These are phyloP conservation scores for Annulohypoxylon bovei DNA, from an alignment of 495 filamentous ascomycete species.

Conservation along the genomic window DNA sequence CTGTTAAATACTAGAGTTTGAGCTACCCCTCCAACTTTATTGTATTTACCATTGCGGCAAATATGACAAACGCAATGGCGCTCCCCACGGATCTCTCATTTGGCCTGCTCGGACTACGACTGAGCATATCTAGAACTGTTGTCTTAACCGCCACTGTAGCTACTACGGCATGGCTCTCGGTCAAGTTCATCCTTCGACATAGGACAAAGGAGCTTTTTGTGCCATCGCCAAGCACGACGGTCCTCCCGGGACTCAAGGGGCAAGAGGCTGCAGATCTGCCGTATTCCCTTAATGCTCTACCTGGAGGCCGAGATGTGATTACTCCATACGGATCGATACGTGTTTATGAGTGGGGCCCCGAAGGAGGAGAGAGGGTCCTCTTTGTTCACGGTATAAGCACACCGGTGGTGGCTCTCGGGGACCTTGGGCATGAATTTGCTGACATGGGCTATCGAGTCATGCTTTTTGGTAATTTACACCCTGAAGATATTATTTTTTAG, in stretches of 20 bases:
- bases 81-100: background rate
- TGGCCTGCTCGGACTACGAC: background rate
- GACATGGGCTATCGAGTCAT: slow-evolving; percentile 75
- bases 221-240: slow-evolving; percentile 46
- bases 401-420: slow-evolving; percentile 69
- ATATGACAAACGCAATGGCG: background rate
- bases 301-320: slow-evolving; percentile 73
- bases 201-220: slow-evolving; percentile 38
- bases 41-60: background rate
- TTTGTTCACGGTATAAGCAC: slow-evolving; percentile 81
- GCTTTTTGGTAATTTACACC: slow-evolving; percentile 66
- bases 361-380: slow-evolving; percentile 71
- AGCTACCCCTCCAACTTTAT: background rate
- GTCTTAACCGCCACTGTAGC: slow-evolving; percentile 6
- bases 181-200: slow-evolving; percentile 26
- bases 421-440: slow-evolving; percentile 68
- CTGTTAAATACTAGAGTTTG: background rate
- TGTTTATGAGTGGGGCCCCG: slow-evolving; percentile 81
- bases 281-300: slow-evolving; percentile 78
- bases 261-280: slow-evolving; percentile 63
- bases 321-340: slow-evolving; percentile 76
- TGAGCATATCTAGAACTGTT: background rate
- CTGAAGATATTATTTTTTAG: background rate
- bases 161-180: slow-evolving; percentile 4
- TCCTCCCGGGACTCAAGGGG: slow-evolving; percentile 25